Percentiles rank a stretch among this genome's conserved stretches.
Conservation (phyloP, 1,284 basidiomycete genomes). For the Schizopora paradoxa region DNA sequence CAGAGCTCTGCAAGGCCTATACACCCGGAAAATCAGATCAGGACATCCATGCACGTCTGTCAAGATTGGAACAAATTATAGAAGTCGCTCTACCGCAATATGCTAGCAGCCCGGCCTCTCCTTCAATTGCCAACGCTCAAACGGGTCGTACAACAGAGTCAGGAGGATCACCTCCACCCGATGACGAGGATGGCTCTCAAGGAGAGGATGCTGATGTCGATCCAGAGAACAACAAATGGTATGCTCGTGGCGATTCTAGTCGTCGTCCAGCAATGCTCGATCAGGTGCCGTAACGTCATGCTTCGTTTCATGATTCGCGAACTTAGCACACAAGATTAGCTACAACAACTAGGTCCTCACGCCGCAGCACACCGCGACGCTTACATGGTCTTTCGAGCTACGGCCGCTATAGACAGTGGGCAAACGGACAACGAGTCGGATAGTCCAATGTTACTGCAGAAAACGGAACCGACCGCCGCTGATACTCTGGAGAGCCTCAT, state of each 20-base stretch:
- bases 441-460: slow-evolving; percentile 40
- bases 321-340: too few species aligned
- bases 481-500: slow-evolving; percentile 78
- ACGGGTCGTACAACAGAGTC: slow-evolving; percentile 8
- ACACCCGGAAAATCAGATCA: slow-evolving; percentile 80
- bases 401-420: slow-evolving; percentile 9
- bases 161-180: slow-evolving; percentile 37
- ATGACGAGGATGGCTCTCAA: slow-evolving; percentile 63
- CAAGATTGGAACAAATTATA: slow-evolving; percentile 72
- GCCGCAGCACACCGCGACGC: slow-evolving; percentile 4
- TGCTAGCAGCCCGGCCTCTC: slow-evolving; percentile 15
- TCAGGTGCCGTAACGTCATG: slow-evolving; percentile 60
- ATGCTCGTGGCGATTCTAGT: slow-evolving; percentile 73
- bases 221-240: slow-evolving; percentile 77
- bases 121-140: slow-evolving; percentile 1
- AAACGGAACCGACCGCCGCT: slow-evolving; percentile 63
- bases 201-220: slow-evolving; percentile 68
- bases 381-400: slow-evolving; percentile 1
- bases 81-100: slow-evolving; percentile 73
- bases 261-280: slow-evolving; percentile 72
- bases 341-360: slow-evolving; percentile 12
- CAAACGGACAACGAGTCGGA: slow-evolving; percentile 25
- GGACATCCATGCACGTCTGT: slow-evolving; percentile 64
- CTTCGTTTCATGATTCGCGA: too few species aligned
- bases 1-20: slow-evolving; percentile 79